Base-by-base conservation (phyloP, 2,329 filamentous ascomycete species). In the Fusarium foetens region DNA sequence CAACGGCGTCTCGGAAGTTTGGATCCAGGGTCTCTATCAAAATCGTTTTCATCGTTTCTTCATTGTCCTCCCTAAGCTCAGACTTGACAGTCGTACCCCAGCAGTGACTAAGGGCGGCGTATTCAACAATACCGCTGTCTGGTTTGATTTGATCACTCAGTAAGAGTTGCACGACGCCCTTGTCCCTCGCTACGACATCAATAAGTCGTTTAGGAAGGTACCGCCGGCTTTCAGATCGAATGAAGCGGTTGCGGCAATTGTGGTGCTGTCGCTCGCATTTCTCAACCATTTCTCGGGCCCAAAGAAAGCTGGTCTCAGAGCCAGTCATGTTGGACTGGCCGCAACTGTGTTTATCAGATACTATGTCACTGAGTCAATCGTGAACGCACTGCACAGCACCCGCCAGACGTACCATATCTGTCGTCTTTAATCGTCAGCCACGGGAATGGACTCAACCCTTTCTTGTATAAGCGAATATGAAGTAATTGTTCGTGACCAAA, bases 271-370 rank as follows among this genome's bases (percentile, higher is more conserved):
- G 29, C 1, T 49, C 16, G 8, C 46, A 49, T 17, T 33, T 49
- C 3, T 49, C 29, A 33, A 49, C 3, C 9, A 23, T 23, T 3
- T 33, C 8, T 49, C n/a, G 29, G 0, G 46, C 46, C 29, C n/a
- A 49, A 2, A 0, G 2, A 14, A 49, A 33, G 8, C 46, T 49
- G 1, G 29, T 0, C n/a, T 4, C 11, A 1, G 29, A 33, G 11
- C 29, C 16, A 10, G 46, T 33, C 4, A 5, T 10, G 1, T 19
- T 33, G n/a, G 29, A 33, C 1, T 33, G 16, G 2, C n/a, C 3
- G 0, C 46, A 33, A 49, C 17, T 2, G 23, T 19, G 29, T 8
- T 33, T 23, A 10, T 2, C 0, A 2, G 46, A 5, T 33, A 3
- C 46, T 49, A 14, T 5, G 5, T 0, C 2, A 19, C 6, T 1